Base-by-base conservation (phyloP, 441 rosid species). In the Theobroma grandiflorum region DNA sequence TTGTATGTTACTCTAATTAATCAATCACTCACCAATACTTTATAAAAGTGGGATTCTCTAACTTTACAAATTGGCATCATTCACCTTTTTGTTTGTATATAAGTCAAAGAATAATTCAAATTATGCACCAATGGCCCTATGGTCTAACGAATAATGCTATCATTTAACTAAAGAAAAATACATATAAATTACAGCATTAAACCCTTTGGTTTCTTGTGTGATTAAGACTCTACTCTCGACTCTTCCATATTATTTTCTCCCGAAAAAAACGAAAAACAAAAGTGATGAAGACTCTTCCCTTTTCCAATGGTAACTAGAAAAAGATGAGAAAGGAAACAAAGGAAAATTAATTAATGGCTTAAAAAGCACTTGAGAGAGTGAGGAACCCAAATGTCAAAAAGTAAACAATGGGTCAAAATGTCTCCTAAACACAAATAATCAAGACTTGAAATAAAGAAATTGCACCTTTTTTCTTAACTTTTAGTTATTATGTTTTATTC, bases 121-220 rank as follows among this genome's bases (percentile, higher is more conserved):
- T 31, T 33, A 31, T 65, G 26, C 43, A 65, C 47, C 66, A 65
- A 38, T 65, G 50, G 57, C 22, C 22, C 20, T 71, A 45, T 76
- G 79, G 83, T 84, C 82, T 84, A 79, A 58, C 72, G 42, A 72
- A 72, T 68, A 79, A 72, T 77, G 80, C 75, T 72, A 77, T 76
- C 76, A 79, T 14, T 63, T 33, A n/a, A 15, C 9, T 14, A 26
- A 10, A 22, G 6, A 9, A 8, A 26, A n/a, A 57, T 8, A 22
- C 4, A 16, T 5, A 8, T 20, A 57, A 20, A 18, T 3, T 55
- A 55, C n/a, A 15, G 6, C 6, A n/a, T 57, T 57, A 55, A 55
- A 20, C 4, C 49, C 31, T 2, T n/a, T 57, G 33, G 1, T 22
- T 58, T 58, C 7, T 45, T 45, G 42, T 6, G 42, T 40, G 42